Percentiles rank a stretch among this genome's conserved stretches.
Conservation (phyloP, 805 yeast genomes). For the Lipomyces starkeyi region DNA sequence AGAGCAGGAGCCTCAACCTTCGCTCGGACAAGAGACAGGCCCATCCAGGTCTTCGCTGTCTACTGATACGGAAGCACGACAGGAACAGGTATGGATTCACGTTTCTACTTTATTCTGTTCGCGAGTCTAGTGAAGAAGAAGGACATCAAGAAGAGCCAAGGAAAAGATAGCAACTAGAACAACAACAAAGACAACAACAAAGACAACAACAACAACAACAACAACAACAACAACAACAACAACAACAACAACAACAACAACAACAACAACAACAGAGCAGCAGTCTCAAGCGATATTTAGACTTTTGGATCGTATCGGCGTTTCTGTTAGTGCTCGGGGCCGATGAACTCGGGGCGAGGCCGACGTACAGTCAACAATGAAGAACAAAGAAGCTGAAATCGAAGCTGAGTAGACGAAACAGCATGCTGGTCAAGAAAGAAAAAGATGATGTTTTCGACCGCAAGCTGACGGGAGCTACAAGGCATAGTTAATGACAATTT, state of each 20-base stretch:
- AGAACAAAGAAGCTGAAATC: not conserved
- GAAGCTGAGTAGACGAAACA: not conserved
- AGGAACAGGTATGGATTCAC: conserved; percentile 22
- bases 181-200: too few species aligned
- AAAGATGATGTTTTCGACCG: not conserved
- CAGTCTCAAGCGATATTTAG: not conserved
- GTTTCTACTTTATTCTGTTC: conserved; percentile 14
- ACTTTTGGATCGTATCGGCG: too few species aligned
- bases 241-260: too few species aligned
- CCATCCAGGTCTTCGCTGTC: not conserved
- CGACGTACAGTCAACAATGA: not conserved
- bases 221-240: too few species aligned
- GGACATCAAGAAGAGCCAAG: not conserved
- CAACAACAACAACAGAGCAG: not conserved
- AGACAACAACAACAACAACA: too few species aligned
- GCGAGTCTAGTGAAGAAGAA: conserved; percentile 6
- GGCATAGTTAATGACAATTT: not conserved
- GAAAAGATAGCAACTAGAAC: not conserved
- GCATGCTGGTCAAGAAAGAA: not conserved
- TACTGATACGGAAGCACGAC: conserved; percentile 4
- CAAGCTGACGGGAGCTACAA: not conserved
- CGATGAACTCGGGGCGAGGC: conserved; percentile 4
- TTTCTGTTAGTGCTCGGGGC: too few species aligned
- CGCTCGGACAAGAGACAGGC: not conserved
- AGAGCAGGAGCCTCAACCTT: not conserved